Evolutionary conservation across 2,329 filamentous ascomycete species (phyloP), one percentile per base, ranked within the genome.

Genomic region (Pezicula carpinea): DNA sequence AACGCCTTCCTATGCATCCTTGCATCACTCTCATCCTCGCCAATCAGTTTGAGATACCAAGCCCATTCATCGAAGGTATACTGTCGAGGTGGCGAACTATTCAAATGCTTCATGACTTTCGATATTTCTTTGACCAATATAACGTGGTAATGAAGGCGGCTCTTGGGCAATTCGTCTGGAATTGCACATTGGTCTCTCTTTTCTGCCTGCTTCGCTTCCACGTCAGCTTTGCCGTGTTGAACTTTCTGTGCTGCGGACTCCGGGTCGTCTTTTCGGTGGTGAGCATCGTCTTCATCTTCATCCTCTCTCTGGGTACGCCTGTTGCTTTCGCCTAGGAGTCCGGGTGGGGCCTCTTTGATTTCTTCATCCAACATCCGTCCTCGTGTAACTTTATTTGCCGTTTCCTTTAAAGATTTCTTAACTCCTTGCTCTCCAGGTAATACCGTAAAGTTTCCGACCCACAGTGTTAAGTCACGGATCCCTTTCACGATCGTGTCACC

Each of bases 31-130:
- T 83, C 79, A 60, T 83, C 78, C 59, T 83, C 79, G 39, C 80
- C 80, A n/a, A 95, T 87, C 26, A 96, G 73, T 18, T 80, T 78
- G 6, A 91, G 83, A 57, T 89, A 93, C 70, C 88, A 87, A 0
- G 86, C 85, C 91, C 90, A 95, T 62, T 95, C 85, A 55, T 90
- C 82, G 53, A 90, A 96, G 0, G 72, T 74, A 63, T 96, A 96
- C 45, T 75, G 76, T 46, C 82, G 82, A 0, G 76, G 72, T 2
- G 78, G 74, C 4, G 73, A 66, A 38, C 71, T 65, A 15, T 78
- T 76, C 29, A 87, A 69, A 59, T 93, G 80, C 40, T 77, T 70
- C 1, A 81, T 80, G 1, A 88, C 79, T 21, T 71, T 73, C 13
- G 79, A 73, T 47, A 96, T 93, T 53, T 87, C 83, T 29, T 81